phyloP scores from a whole-genome alignment of 208 protist genomes.

The Leishmania braziliensis region DNA sequence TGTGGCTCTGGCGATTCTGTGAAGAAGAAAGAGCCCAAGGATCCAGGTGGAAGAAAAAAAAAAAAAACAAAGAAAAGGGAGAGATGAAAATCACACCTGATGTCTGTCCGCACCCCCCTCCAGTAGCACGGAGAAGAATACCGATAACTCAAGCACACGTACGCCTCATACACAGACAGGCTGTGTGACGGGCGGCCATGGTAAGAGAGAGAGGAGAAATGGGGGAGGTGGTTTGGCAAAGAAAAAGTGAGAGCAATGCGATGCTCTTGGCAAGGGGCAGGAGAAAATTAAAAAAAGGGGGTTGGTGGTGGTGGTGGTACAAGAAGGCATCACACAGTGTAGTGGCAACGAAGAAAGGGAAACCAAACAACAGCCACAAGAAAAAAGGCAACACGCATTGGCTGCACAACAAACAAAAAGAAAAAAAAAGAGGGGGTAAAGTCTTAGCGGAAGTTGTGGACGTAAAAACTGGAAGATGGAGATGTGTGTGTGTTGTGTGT shows the following conservation, averaged over 20 bases:
- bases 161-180: neutral
- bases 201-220: constrained; percentile 5
- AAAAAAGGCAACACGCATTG: neutral
- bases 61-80: neutral
- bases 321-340: neutral
- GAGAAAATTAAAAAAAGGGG: neutral
- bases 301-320: neutral
- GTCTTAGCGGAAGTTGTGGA: neutral
- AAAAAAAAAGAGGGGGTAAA: neutral
- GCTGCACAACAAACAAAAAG: neutral
- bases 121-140: neutral
- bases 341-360: neutral
- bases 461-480: neutral
- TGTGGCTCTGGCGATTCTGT: neutral
- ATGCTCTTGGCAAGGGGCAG: neutral
- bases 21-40: neutral
- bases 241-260: neutral
- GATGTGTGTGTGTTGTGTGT: neutral
- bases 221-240: neutral
- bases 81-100: neutral
- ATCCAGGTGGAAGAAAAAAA: neutral
- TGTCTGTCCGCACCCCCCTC: neutral
- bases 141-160: neutral
- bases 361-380: constrained; percentile 1
- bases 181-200: neutral